phyloP scores from a whole-genome alignment of 1,284 basidiomycete genomes.

The Testicularia cyperi region DNA sequence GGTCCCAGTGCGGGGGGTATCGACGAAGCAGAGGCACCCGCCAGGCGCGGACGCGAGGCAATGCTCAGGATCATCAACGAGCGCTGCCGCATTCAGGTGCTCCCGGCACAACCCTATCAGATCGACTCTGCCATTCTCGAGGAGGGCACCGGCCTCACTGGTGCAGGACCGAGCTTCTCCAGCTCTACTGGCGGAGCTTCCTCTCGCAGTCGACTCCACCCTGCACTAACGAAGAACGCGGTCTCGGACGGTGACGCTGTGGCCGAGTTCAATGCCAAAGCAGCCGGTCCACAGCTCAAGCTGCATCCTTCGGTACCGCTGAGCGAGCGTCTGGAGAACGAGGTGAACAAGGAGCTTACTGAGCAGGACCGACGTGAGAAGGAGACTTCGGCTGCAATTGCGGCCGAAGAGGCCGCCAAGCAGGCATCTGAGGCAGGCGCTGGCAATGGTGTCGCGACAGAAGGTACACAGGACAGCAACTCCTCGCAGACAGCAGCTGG shows the following conservation, averaged over 20 bases:
- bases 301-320: slow-evolving; percentile 52
- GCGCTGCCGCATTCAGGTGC: slow-evolving; percentile 77
- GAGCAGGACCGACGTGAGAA: slow-evolving; percentile 37
- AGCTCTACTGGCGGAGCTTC: slow-evolving; percentile 12
- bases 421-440: slow-evolving; percentile 8
- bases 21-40: slow-evolving; percentile 62
- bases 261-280: slow-evolving; percentile 52
- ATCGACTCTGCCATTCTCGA: slow-evolving; percentile 51
- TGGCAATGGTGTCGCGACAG: neutral
- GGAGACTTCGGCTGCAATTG: slow-evolving; percentile 23
- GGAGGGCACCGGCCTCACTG: slow-evolving; percentile 57
- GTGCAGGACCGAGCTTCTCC: slow-evolving; percentile 47
- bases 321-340: slow-evolving; percentile 49
- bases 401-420: slow-evolving; percentile 26
- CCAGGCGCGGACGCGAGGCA: slow-evolving; percentile 67
- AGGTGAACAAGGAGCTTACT: slow-evolving; percentile 51
- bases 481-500: neutral
- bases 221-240: slow-evolving; percentile 33
- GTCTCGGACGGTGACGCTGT: slow-evolving; percentile 52
- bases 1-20: too few species aligned
- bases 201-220: slow-evolving; percentile 23
- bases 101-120: slow-evolving; percentile 48
- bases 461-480: neutral
- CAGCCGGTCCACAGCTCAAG: slow-evolving; percentile 56
- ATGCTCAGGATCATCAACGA: slow-evolving; percentile 94